Base-by-base conservation (phyloP, 345 rosid genomes). In the Atalantia buxifolia region DNA sequence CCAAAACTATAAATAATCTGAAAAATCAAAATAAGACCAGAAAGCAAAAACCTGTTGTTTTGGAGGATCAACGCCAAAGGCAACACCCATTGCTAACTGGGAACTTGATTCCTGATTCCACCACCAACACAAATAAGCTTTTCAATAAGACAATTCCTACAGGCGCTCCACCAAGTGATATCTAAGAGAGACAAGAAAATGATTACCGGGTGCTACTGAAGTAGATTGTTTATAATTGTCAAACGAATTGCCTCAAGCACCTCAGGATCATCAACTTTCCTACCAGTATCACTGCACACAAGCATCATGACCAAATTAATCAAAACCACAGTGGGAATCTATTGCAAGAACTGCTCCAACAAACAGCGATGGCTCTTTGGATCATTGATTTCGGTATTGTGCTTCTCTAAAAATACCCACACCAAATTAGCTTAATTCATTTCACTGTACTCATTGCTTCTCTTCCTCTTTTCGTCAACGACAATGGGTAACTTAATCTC, bases 251-350 rank as follows among this genome's bases (percentile, higher is more conserved):
- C 95, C 82, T 96, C 99, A 8, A 96, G 98, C 87, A 92, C 81
- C 84, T 96, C 99, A 13, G 97, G 95, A 72, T 94, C 99, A 40
- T 91, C 97, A 66, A 96, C 91, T 88, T 96, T 96, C 87, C 99
- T 85, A 69, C 99, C 99, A 55, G 93, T 92, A 79, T 80, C 86
- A 74, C 99, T 96, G 89, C 84, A 88, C 40, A 82, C 35, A 84
- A 76, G 80, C 42, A 69, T 35, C 56, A 28, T 18, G 59, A 28
- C 14, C 30, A 64, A 69, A 61, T 67, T 59, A 81, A 76, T 31
- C 67, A 77, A 67, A 74, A 18, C 68, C 24, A 22, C 18, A 19
- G 30, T 27, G 59, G 50, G 42, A 69, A 72, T 31, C 31, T 40
- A 22, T 69, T 19, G n/a, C 69, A 72, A 67, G 27, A 71, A 38